A percentile compares a stretch with the other conserved stretches of the same genome.
phyloP scores from a whole-genome alignment of 768 basidiomycete genomes.

The Termitomyces sp. region DNA sequence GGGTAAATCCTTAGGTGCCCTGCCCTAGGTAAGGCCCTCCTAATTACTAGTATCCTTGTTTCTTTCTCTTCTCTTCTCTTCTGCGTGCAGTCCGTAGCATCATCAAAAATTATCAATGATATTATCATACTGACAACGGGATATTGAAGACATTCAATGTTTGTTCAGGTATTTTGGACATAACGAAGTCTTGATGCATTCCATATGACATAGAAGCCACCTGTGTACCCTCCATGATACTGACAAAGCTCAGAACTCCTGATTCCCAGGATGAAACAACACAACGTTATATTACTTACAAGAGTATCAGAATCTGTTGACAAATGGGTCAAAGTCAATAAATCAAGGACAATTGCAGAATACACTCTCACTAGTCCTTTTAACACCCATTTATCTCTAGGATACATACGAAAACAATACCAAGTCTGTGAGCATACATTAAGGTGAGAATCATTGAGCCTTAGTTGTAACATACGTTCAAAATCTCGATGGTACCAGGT shows the following conservation, averaged over 20 bases:
- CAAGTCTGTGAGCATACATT: background rate
- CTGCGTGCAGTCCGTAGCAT: too few relatives aligned
- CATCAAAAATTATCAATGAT: too few relatives aligned
- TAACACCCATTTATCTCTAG: background rate
- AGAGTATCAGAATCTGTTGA: background rate
- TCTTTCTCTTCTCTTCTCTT: too few relatives aligned
- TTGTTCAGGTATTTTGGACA: background rate
- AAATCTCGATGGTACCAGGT: too few relatives aligned
- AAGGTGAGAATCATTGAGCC: too few relatives aligned
- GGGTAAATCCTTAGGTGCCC: too few relatives aligned
- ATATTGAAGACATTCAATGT: background rate
- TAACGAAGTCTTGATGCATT: background rate
- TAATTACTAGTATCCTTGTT: too few relatives aligned
- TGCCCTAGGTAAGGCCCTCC: too few relatives aligned
- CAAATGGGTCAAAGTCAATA: background rate
- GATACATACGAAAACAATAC: background rate
- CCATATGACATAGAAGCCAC: background rate
- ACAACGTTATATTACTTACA: background rate
- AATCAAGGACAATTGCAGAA: background rate
- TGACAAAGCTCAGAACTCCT: background rate
- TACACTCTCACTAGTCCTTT: background rate
- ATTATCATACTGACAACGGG: background rate
- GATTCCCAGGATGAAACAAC: too few relatives aligned
- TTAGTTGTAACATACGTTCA: too few relatives aligned
- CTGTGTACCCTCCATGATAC: background rate